Evolutionary conservation across 345 rosid genomes (phyloP).

Genomic region (Garcia nutans): DNA sequence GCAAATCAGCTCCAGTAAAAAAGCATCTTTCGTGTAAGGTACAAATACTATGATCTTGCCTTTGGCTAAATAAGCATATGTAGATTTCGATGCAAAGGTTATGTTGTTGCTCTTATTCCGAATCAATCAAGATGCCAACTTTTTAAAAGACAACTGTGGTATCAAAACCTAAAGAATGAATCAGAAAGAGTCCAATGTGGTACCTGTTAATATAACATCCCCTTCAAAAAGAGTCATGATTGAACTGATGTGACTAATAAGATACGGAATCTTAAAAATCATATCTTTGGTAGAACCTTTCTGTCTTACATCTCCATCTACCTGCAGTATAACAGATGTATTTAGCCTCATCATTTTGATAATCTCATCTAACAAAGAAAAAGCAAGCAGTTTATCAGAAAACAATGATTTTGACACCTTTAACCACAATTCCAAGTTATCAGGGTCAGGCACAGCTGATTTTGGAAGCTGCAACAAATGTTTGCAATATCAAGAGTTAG

Average conservation of each 20-base stretch:
- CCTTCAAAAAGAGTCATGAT: constrained; percentile 88
- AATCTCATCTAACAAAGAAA: background rate
- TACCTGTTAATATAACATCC: constrained; percentile 90
- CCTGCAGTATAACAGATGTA: constrained; percentile 41
- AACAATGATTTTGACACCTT: constrained; percentile 45
- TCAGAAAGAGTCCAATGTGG: background rate
- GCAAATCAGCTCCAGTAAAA: background rate
- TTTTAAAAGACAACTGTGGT: background rate
- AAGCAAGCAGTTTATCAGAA: background rate
- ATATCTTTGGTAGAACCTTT: constrained; percentile 81
- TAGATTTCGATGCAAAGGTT: background rate
- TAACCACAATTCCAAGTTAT: constrained; percentile 85
- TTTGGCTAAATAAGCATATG: background rate
- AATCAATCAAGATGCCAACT: background rate
- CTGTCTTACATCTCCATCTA: constrained; percentile 73
- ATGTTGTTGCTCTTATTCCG: background rate
- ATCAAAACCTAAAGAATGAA: background rate
- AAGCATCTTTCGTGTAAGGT: background rate
- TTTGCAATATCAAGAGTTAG: constrained; percentile 1
- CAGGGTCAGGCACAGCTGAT: constrained; percentile 63
- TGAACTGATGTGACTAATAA: constrained; percentile 85
- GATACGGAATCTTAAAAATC: constrained; percentile 81
- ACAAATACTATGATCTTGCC: background rate
- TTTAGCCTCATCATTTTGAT: background rate
- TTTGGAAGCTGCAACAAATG: constrained; percentile 53